These are phyloP conservation scores for Fusarium foetens DNA, from an alignment of 2,329 filamentous ascomycete genomes.

Conservation along the genomic window DNA sequence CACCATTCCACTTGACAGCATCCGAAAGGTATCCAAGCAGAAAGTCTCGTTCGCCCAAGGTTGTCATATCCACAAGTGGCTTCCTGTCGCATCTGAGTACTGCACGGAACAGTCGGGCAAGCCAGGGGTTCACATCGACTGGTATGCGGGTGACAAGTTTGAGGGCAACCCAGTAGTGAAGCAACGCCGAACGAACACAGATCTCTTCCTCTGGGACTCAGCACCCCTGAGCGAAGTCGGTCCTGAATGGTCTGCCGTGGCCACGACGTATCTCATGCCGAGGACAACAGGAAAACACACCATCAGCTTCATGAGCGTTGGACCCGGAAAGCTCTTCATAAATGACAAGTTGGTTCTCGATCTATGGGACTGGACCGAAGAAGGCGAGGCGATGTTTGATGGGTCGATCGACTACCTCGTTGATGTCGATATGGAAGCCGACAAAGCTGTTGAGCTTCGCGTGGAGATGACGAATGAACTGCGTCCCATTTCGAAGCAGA, in stretches of 20 bases:
- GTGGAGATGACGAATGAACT: conserved; percentile 68
- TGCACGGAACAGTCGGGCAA: conserved; percentile 57
- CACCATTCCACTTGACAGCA: conserved; percentile 70
- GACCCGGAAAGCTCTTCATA: conserved; percentile 69
- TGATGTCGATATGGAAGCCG: conserved; percentile 67
- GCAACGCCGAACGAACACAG: conserved; percentile 70
- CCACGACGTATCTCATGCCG: conserved; percentile 68
- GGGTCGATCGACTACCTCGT: conserved; percentile 73
- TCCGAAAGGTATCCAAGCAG: conserved; percentile 62
- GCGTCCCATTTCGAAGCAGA: conserved; percentile 69
- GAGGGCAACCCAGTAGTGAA: conserved; percentile 65
- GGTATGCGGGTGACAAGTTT: conserved; percentile 72
- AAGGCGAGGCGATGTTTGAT: conserved; percentile 77
- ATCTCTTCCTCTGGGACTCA: conserved; percentile 77
- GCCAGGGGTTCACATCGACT: conserved; percentile 71
- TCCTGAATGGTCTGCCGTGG: conserved; percentile 71
- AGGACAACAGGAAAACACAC: conserved; percentile 70
- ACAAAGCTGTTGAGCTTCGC: conserved; percentile 66
- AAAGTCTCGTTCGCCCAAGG: conserved; percentile 65
- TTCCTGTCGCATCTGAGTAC: conserved; percentile 43
- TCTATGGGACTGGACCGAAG: conserved; percentile 75
- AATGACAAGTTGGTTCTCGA: conserved; percentile 70
- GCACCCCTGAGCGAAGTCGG: conserved; percentile 69
- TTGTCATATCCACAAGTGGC: conserved; percentile 45
- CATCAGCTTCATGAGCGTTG: conserved; percentile 74